phyloP scores from a whole-genome alignment of 306 rosid species.

The Sophora flavescens region DNA sequence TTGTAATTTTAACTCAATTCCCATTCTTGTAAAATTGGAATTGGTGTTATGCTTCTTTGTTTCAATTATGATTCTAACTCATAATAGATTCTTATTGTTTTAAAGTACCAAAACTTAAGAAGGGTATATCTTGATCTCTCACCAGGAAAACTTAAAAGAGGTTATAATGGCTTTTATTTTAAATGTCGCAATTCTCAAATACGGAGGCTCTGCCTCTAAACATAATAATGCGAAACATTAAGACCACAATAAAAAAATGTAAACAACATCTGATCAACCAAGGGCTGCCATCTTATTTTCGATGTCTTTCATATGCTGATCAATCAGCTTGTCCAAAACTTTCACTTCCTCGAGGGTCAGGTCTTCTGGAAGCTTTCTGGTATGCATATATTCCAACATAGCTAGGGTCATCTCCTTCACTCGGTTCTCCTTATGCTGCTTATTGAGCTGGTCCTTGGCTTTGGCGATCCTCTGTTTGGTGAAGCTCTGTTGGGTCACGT shows the following conservation, averaged over 20 bases:
- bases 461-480: conserved; percentile 38
- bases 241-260: background rate
- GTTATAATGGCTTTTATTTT: background rate
- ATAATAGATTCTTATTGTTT: background rate
- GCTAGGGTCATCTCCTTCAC: conserved; percentile 39
- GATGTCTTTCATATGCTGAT: conserved; percentile 41
- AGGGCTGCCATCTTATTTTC: background rate
- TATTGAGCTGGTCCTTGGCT: conserved; percentile 33
- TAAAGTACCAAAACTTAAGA: conserved; percentile 26
- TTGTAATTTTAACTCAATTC: background rate
- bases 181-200: background rate
- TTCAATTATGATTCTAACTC: background rate
- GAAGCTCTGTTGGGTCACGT: conserved; percentile 48
- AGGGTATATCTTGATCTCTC: background rate
- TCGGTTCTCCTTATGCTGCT: conserved; percentile 15
- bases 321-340: conserved; percentile 45
- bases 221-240: background rate
- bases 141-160: too few species aligned
- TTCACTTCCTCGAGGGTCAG: conserved; percentile 43
- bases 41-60: background rate
- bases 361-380: conserved; percentile 24
- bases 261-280: background rate
- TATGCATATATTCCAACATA: conserved; percentile 45
- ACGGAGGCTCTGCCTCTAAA: background rate
- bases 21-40: background rate